phyloP scores from a whole-genome alignment of 176 grass and related monocot genomes.

The Paspalum vaginatum region DNA sequence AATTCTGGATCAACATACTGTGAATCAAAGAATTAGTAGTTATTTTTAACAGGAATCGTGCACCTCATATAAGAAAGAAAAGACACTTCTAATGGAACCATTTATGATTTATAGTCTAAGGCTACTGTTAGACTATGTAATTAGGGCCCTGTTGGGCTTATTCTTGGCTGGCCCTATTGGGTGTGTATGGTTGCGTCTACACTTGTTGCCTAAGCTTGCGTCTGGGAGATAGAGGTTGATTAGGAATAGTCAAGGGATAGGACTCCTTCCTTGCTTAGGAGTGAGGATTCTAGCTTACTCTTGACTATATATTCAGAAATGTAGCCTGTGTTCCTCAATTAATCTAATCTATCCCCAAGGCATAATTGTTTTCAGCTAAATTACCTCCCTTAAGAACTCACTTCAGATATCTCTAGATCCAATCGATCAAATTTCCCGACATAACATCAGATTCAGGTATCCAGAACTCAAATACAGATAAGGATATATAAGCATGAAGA shows the following conservation, averaged over 20 bases:
- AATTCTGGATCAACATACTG: slow-evolving; percentile 99
- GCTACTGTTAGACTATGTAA: background rate
- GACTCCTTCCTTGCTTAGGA: too few species aligned
- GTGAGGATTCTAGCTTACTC: too few species aligned
- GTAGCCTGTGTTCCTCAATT: too few species aligned
- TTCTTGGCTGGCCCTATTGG: too few species aligned
- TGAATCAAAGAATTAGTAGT: slow-evolving; percentile 48
- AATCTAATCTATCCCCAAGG: too few species aligned
- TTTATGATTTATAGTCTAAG: background rate
- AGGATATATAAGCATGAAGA: background rate
- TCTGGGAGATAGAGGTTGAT: too few species aligned
- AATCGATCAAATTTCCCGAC: slow-evolving; percentile 10
- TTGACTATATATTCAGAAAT: too few species aligned
- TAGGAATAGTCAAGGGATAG: too few species aligned
- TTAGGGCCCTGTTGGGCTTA: too few species aligned
- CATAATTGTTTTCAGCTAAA: background rate
- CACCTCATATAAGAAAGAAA: background rate
- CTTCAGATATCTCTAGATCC: slow-evolving; percentile 24
- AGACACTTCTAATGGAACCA: background rate
- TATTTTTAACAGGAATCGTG: slow-evolving; percentile 29
- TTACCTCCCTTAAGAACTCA: slow-evolving; percentile 17
- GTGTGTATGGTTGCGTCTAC: too few species aligned
- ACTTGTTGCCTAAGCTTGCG: too few species aligned
- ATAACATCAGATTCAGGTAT: slow-evolving; percentile 4
- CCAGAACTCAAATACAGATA: background rate